Base-by-base conservation (phyloP, 2,329 filamentous ascomycete genomes). In the Mollisia scopiformis region DNA sequence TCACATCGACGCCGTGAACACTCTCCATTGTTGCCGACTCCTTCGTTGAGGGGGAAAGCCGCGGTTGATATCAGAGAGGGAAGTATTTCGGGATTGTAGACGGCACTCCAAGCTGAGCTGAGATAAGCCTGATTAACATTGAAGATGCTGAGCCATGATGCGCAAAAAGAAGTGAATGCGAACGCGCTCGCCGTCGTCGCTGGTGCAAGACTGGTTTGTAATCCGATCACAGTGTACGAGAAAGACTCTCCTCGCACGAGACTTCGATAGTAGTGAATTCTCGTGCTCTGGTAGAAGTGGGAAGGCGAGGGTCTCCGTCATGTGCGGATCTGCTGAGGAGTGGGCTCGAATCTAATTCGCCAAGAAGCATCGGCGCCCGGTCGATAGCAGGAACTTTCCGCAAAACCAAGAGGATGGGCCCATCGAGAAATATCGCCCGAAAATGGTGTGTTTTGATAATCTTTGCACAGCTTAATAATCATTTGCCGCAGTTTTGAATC, bases 1-100 rank as follows among this genome's bases (percentile, higher is more conserved):
- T 71, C 39, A 73, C 67, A 62, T 74, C 72, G 21, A 74, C 69
- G 14, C 71, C 72, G 55, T 72, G 71, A 53, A 73, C 63, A 52
- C 63, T 69, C 64, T 74, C 72, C 73, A 74, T 74, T 19, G 39
- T 64, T 56, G 33, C 27, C 6, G 23, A n/a, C 11, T 59, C 35
- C n/a, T 30, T 37, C 21, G 25, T 41, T 31, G 43, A 30, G 16
- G 23, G 33, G 33, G 35, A 33, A 49, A 35, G n/a, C 39, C 37
- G 33, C 19, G n/a, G 57, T 31, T 55, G 46, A 54, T 59, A 56
- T 62, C 60, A 50, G 27, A 28, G 52, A 27, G 28, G 35, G 27
- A n/a, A 43, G 27, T 25, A 28, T 39, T 56, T 39, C 43, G 43
- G 43, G 21, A 30, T 19, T 33, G 43, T 58, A 25, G 37, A 51